Base-by-base conservation (phyloP, 2,329 filamentous ascomycete genomes). In the Plectosphaerella sp. region DNA sequence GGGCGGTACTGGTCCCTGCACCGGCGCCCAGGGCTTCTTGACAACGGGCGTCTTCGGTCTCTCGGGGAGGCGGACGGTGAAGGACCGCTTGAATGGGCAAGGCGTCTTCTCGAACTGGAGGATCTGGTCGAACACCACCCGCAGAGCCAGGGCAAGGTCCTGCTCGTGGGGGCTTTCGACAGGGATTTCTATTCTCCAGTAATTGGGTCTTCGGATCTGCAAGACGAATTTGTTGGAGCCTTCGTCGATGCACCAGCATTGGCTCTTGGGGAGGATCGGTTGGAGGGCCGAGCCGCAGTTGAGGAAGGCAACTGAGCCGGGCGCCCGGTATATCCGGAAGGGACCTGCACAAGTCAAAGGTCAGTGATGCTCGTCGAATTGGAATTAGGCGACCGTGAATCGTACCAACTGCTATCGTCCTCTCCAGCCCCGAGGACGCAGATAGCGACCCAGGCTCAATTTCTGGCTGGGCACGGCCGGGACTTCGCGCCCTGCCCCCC, bases 221-320 rank as follows among this genome's bases (percentile, higher is more conserved):
- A 97, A 73, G n/a, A 96, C 88, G 60, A 96, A 96, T 60, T 86
- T 81, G 67, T 76, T 91, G 41, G 87, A 87, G 52, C 86, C 80
- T 52, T 90, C 88, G 66, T 95, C 89, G 33, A 97, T 88, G 66
- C 89, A 95, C 92, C 92, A 97, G 65, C 89, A 95, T 69, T 96
- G 91, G 53, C 91, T 95, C 67, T 90, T 90, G 22, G 89, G 90
- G 49, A 97, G 73, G 56, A 97, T 94, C 11, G 92, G 88, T 62
- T 94, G 89, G 16, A 96, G 78, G 15, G 92, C 86, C 51, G 83
- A 84, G 54, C 89, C 89, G 57, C 91, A 96, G 68, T 88, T 93
- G 10, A 97, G 77, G 62, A 96, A 97, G 12, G 90, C 89, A 15
- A 94, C 89, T 10, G 90, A 90, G 18, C 90, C 89, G 8, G 89